These are phyloP conservation scores for Acacia melanoxylon DNA, from an alignment of 306 rosid species.

Conservation along the genomic window DNA sequence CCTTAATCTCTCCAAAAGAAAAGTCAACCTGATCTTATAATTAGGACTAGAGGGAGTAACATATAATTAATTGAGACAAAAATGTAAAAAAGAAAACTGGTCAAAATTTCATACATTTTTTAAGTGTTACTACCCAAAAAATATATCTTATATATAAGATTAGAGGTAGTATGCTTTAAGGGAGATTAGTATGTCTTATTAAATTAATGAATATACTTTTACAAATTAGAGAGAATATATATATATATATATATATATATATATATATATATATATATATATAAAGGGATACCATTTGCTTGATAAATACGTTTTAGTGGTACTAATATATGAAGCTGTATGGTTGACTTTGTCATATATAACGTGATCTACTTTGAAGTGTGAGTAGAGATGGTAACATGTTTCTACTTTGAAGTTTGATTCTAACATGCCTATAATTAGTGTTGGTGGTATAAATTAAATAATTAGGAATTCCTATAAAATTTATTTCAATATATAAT, in stretches of 20 bases:
- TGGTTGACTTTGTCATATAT: neutral
- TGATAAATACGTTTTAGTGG: neutral
- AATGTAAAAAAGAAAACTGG: no score
- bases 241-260: neutral
- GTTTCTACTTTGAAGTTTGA: neutral
- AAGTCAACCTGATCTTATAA: no score
- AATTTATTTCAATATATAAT: neutral
- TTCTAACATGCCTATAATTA: neutral
- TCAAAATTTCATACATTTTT: no score
- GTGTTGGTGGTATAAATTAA: neutral
- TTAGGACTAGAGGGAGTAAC: no score
- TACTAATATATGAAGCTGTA: neutral
- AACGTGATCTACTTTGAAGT: neutral
- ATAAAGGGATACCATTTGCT: neutral
- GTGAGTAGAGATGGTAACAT: neutral
- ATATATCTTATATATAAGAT: no score
- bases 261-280: neutral
- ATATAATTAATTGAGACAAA: neutral
- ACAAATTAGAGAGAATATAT: neutral
- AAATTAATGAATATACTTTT: neutral
- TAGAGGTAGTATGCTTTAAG: neutral
- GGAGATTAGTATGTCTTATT: neutral
- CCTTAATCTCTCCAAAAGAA: no score
- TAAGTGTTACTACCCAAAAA: no score
- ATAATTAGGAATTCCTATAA: neutral